Evolutionary conservation across 257 asterid species (phyloP).

Genomic region (Primulina tabacum): DNA sequence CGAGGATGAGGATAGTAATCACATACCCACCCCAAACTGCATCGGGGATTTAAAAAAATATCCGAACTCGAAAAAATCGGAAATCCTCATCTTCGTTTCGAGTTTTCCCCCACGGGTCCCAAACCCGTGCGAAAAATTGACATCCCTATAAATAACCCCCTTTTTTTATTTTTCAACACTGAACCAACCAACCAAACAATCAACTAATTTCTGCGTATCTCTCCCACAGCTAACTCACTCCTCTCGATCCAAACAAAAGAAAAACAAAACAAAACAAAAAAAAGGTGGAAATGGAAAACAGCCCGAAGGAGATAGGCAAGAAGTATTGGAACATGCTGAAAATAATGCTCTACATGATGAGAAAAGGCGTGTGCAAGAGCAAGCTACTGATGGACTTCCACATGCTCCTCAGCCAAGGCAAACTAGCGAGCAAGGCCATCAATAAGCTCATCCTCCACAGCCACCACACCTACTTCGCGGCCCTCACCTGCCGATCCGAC

Average conservation of each 20-base stretch:
- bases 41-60: too few species aligned
- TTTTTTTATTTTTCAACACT: background rate
- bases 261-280: background rate
- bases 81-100: too few species aligned
- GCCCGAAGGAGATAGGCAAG: conserved; percentile 23
- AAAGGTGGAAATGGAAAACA: conserved; percentile 31
- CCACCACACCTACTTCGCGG: conserved; percentile 26
- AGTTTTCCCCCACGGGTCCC: too few species aligned
- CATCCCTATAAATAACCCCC: too few species aligned
- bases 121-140: too few species aligned
- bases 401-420: conserved; percentile 28
- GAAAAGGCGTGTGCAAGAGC: conserved; percentile 27
- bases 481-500: conserved; percentile 36
- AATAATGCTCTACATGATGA: conserved; percentile 30
- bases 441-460: conserved; percentile 24
- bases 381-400: conserved; percentile 25
- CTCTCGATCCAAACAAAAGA: background rate
- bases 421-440: conserved; percentile 30
- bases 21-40: too few species aligned
- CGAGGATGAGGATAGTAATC: too few species aligned
- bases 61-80: too few species aligned
- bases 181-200: background rate
- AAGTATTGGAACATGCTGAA: conserved; percentile 33
- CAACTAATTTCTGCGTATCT: background rate
- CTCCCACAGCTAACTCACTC: background rate